Percentiles rank a stretch among this genome's conserved stretches.
These are phyloP conservation scores for Rhododendron ferrugineum DNA, from an alignment of 148 eudicot species.

Conservation along the genomic window DNA sequence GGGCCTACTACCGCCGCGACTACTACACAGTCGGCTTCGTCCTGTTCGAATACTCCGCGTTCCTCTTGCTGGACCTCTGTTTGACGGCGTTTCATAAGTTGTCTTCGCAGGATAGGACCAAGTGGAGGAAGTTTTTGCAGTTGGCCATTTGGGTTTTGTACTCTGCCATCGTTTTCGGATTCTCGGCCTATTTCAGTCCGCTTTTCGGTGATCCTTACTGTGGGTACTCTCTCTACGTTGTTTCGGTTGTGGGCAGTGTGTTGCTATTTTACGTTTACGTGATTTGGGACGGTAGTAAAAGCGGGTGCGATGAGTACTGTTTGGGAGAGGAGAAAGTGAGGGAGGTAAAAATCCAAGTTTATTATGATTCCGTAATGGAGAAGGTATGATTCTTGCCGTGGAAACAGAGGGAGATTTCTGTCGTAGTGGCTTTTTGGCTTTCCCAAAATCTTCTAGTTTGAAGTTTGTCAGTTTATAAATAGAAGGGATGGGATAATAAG, in stretches of 20 bases:
- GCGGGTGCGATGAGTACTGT: not conserved
- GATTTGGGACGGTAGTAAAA: not conserved
- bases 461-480: too few relatives aligned
- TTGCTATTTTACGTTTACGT: not conserved
- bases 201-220: not conserved
- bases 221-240: not conserved
- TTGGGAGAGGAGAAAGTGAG: not conserved
- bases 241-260: not conserved
- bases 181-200: not conserved
- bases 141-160: not conserved
- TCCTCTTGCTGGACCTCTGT: not conserved
- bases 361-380: not conserved
- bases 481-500: too few relatives aligned
- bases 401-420: not conserved
- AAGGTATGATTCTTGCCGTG: not conserved
- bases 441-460: too few relatives aligned
- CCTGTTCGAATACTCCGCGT: not conserved
- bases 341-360: not conserved
- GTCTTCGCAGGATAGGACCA: not conserved
- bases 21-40: not conserved
- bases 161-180: not conserved
- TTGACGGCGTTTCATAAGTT: not conserved
- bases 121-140: not conserved
- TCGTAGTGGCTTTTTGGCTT: not conserved
- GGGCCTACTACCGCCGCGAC: not conserved